Evolutionary conservation across 2,329 filamentous ascomycete species (phyloP).

Genomic region (Rhynchosporium secalis): DNA sequence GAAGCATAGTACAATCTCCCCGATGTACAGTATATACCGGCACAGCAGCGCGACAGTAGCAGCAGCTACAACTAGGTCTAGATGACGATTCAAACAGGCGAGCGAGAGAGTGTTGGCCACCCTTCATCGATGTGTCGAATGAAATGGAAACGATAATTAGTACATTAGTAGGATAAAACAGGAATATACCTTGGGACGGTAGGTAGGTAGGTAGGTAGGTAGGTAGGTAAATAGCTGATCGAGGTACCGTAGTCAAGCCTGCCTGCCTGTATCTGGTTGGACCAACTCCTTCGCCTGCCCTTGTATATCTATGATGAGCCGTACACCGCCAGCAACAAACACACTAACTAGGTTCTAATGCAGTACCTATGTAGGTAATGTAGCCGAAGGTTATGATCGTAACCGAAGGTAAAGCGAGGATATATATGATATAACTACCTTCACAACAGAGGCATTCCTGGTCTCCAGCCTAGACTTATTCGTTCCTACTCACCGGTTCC

Average conservation of each 20-base stretch:
- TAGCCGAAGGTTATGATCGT: too few relatives aligned
- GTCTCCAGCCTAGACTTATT: background rate
- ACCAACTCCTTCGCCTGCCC: background rate
- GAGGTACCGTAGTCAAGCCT: background rate
- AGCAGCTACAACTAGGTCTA: background rate
- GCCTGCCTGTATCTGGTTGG: background rate
- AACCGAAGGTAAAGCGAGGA: background rate
- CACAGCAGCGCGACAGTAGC: conserved; percentile 7
- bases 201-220: background rate
- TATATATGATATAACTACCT: background rate
- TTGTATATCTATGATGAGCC: conserved; percentile 2
- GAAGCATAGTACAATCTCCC: conserved; percentile 4
- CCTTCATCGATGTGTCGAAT: background rate
- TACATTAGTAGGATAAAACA: background rate
- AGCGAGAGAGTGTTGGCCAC: background rate
- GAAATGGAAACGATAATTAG: background rate
- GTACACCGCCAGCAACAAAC: conserved; percentile 1
- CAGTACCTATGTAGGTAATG: too few relatives aligned
- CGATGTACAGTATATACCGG: too few relatives aligned
- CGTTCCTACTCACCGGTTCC: background rate
- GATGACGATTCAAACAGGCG: conserved; percentile 6
- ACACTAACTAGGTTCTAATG: too few relatives aligned
- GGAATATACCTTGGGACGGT: background rate
- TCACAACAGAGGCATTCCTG: background rate
- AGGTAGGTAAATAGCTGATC: conserved; percentile 3